Evolutionary conservation across 2,329 filamentous ascomycete genomes (phyloP), one percentile per base, ranked within the genome.

Genomic region (Botrytis medusae): DNA sequence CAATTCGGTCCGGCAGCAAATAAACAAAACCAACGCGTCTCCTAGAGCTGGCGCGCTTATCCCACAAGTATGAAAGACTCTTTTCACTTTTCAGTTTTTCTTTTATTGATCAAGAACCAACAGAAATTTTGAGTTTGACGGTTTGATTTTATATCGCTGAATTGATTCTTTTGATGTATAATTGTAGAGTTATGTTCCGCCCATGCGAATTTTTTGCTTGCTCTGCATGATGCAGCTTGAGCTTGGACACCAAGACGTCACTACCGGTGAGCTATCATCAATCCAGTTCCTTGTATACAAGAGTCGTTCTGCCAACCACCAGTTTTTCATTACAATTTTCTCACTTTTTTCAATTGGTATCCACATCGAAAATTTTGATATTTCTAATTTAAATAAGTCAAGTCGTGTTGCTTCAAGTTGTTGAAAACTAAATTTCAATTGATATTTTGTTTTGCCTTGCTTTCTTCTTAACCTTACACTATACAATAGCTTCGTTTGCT

Each of bases 201-300:
- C 22, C 44, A 37, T 29, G 25, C 46, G 64, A 68, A 68, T 42
- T 68, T 54, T 67, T 68, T 68, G 25, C 64, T 51, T 54, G 16
- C 64, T 54, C 37, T 22, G 34, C 64, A 68, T 68, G 64, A 68
- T 68, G 64, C 64, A 54, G 64, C 64, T 68, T 68, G 48, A 68
- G 64, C 64, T 68, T 8, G 64, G 64, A 68, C 48, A 42, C 64
- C n/a, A 48, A 68, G 64, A 68, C 64, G 64, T 68, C 64, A 68
- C 64, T 46, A 68, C 64, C 46, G 64, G 64, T 68, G 64, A 68
- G 64, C 64, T 51, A n/a, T 48, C 44, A 14, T 29, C 63, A 51
- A 16, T 16, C 48, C 44, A 37, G 32, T 68, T 40, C 64, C 64
- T 68, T 54, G 48, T 37, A 57, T 16, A 54, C 64, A 3, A n/a